Base-by-base conservation (phyloP, 108 stramenopile genomes). In the Nannochloropsis gaditana region DNA sequence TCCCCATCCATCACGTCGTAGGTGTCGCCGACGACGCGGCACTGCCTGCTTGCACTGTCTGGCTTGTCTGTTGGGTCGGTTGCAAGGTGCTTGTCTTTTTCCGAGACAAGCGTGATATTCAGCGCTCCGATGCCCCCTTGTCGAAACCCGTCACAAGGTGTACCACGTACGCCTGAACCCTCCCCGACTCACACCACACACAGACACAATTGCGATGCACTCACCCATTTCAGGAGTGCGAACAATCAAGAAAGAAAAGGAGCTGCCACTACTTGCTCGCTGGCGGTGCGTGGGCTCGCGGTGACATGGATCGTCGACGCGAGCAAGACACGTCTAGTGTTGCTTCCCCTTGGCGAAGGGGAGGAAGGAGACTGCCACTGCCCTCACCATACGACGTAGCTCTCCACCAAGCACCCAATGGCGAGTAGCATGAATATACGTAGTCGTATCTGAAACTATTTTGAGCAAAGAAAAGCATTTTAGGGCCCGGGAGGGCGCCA, bases 211-310 rank as follows among this genome's bases (percentile, higher is more conserved):
- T n/a, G n/a, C 19, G 2, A 73, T 73, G n/a, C 59, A 73, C 59
- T n/a, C 15, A 73, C 19, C 59, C 59, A 5, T 73, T 73, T n/a
- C 15, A n/a, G 4, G n/a, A 73, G n/a, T 2, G n/a, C 15, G 59
- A 73, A 73, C 59, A n/a, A 5, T 2, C 2, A n/a, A 4, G 19
- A n/a, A 15, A 73, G 59, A 15, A 15, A 73, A n/a, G 59, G 19
- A 73, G 59, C 4, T 19, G n/a, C n/a, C 59, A n/a, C 59, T 73
- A n/a, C 59, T 50, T 73, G 59, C 19, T 15, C 2, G 15, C n/a
- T 73, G 59, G 59, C 19, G 59, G 59, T 73, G 59, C 59, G 59
- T 73, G 59, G 59, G 59, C 59, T 73, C 59, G 59, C n/a, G n/a
- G n/a, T n/a, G n/a, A n/a, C n/a, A n/a, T n/a, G n/a, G n/a, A n/a